A percentile compares a stretch with the other conserved stretches of the same genome.
Evolutionary conservation across 371 early-diverging fungal genomes (phyloP).

Genomic region (Lichtheimia hyalospora): DNA sequence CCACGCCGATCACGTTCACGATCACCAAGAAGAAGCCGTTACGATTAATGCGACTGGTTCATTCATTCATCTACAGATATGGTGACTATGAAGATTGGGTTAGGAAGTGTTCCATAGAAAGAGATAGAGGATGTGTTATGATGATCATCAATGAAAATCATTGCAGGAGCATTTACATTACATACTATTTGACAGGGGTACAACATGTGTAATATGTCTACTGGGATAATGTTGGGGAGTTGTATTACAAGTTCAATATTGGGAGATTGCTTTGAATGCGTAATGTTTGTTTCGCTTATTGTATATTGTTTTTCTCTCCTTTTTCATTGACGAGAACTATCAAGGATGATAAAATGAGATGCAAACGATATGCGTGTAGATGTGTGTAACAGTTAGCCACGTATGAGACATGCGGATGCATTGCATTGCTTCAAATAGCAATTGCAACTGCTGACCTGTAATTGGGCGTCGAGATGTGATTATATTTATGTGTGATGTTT

Average conservation of each 20-base stretch:
- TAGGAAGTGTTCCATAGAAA: neutral
- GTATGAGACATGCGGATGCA: neutral
- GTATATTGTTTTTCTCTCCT: no score
- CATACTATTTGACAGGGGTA: neutral
- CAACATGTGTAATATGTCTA: neutral
- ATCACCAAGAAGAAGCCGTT: slow-evolving; percentile 20
- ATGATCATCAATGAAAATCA: neutral
- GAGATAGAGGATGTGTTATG: neutral
- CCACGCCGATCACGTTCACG: slow-evolving; percentile 23
- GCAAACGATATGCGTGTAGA: no score
- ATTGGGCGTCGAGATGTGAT: neutral
- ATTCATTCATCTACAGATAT: no score
- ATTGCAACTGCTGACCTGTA: neutral
- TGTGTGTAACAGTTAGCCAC: neutral
- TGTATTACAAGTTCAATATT: neutral
- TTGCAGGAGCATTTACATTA: neutral
- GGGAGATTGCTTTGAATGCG: no score
- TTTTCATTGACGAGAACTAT: no score
- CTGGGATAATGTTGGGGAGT: neutral
- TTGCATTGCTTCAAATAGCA: neutral
- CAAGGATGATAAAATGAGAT: no score
- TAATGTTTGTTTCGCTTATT: no score
- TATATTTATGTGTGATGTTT: neutral
- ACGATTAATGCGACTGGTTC: slow-evolving; percentile 4
- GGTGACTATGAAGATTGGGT: no score